Evolutionary conservation across 1,139 yeast genomes (phyloP).

Genomic region (Kluyveromyces sp.): DNA sequence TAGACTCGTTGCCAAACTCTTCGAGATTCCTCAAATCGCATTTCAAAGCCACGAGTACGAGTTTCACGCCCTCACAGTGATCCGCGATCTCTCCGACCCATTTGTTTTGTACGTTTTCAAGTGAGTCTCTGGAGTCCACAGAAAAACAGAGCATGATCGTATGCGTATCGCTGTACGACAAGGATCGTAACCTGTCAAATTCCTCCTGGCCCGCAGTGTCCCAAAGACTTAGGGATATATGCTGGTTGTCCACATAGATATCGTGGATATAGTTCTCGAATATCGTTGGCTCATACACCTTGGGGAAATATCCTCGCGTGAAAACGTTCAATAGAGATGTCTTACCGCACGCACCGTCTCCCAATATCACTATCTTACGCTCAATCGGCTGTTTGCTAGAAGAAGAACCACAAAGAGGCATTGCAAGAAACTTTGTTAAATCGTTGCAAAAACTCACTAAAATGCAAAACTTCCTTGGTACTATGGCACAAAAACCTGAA

Average conservation of each 20-base stretch:
- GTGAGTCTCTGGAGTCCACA: slow-evolving; percentile 87
- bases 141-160: slow-evolving; percentile 95
- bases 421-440: too few species aligned
- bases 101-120: slow-evolving; percentile 88
- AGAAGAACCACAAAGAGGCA: slow-evolving; percentile 28
- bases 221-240: slow-evolving; percentile 90
- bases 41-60: slow-evolving; percentile 87
- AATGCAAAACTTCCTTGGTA: too few species aligned
- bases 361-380: slow-evolving; percentile 89
- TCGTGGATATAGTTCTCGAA: slow-evolving; percentile 97
- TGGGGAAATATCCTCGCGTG: slow-evolving; percentile 96
- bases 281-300: slow-evolving; percentile 96
- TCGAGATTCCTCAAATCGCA: slow-evolving; percentile 74
- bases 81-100: slow-evolving; percentile 98
- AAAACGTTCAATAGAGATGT: slow-evolving; percentile 90
- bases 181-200: slow-evolving; percentile 83
- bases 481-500: not conserved
- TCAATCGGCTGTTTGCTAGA: slow-evolving; percentile 43
- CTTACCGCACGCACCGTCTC: slow-evolving; percentile 96
- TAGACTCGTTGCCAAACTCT: slow-evolving; percentile 28
- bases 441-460: too few species aligned
- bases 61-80: slow-evolving; percentile 93
- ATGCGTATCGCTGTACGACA: slow-evolving; percentile 91
- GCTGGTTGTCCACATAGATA: slow-evolving; percentile 90
- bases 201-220: slow-evolving; percentile 99